Conservation (phyloP, 257 asterid genomes). For the Solanum pimpinellifolium region DNA sequence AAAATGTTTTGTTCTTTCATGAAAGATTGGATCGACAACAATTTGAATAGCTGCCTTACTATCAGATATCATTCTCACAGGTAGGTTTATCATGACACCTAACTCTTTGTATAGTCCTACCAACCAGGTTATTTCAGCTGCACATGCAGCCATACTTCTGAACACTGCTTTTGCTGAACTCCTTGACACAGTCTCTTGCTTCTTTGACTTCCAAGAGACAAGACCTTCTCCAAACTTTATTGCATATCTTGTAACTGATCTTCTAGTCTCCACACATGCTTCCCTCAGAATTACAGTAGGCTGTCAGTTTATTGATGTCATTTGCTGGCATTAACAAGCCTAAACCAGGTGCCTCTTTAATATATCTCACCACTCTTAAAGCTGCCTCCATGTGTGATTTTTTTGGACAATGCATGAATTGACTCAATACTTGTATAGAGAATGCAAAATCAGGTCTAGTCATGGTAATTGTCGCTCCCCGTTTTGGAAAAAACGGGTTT, state of each 20-base stretch:
- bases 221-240: not conserved
- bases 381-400: not conserved
- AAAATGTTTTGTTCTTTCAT: not conserved
- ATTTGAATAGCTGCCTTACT: not conserved
- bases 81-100: too few species aligned
- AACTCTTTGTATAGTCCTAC: not conserved
- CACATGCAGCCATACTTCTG: not conserved
- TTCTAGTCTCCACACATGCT: not conserved
- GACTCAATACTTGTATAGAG: not conserved
- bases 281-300: not conserved
- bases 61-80: not conserved
- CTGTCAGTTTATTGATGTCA: too few species aligned
- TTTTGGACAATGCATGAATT: not conserved
- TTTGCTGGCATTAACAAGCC: not conserved
- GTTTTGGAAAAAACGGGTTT: too few species aligned
- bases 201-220: not conserved
- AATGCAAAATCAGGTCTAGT: not conserved
- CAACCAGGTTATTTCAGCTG: not conserved
- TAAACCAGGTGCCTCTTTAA: too few species aligned
- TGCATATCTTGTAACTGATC: not conserved
- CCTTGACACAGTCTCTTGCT: not conserved
- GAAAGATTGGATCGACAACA: not conserved
- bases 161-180: not conserved
- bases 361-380: too few species aligned
- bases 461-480: not conserved